Percentiles rank a stretch among this genome's conserved stretches.
Evolutionary conservation across 192 early-diverging fungal species (phyloP).

Genomic region (Coemansia sp.): DNA sequence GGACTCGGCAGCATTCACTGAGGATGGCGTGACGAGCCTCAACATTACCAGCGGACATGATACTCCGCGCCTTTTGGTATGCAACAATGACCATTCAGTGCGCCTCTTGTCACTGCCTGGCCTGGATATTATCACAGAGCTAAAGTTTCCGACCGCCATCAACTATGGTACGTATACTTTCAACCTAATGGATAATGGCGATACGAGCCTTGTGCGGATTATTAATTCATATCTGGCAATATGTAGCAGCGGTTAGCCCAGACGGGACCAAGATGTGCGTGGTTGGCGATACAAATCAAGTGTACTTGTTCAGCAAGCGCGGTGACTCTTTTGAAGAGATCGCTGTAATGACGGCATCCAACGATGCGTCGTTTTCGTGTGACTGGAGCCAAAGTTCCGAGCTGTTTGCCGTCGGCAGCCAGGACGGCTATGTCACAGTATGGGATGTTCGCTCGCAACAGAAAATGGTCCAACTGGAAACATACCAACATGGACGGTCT

Average conservation of each 20-base stretch:
- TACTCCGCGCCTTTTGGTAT: constrained; percentile 75
- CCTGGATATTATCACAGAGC: constrained; percentile 69
- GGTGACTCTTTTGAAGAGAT: constrained; percentile 66
- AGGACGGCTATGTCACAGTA: constrained; percentile 88
- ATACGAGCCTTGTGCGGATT: too few relatives aligned
- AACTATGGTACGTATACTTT: constrained; percentile 64
- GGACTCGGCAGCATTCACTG: constrained; percentile 56
- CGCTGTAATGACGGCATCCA: constrained; percentile 71
- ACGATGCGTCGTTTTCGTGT: constrained; percentile 90
- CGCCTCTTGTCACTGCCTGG: constrained; percentile 84
- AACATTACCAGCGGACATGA: constrained; percentile 41
- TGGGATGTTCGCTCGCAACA: constrained; percentile 86
- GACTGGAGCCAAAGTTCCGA: constrained; percentile 92
- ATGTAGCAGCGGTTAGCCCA: constrained; percentile 76
- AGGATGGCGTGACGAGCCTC: constrained; percentile 86
- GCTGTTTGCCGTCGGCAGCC: constrained; percentile 94
- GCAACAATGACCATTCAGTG: constrained; percentile 94
- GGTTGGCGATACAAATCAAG: constrained; percentile 86
- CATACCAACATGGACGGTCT: constrained; percentile 69
- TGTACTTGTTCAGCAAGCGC: constrained; percentile 82
- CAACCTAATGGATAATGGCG: too few relatives aligned
- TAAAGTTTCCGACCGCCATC: constrained; percentile 85
- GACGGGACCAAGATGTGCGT: constrained; percentile 89
- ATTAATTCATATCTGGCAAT: neutral
- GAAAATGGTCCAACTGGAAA: constrained; percentile 66